Evolutionary conservation across 805 yeast species (phyloP).

Genomic region (Lipomyces orientalis): DNA sequence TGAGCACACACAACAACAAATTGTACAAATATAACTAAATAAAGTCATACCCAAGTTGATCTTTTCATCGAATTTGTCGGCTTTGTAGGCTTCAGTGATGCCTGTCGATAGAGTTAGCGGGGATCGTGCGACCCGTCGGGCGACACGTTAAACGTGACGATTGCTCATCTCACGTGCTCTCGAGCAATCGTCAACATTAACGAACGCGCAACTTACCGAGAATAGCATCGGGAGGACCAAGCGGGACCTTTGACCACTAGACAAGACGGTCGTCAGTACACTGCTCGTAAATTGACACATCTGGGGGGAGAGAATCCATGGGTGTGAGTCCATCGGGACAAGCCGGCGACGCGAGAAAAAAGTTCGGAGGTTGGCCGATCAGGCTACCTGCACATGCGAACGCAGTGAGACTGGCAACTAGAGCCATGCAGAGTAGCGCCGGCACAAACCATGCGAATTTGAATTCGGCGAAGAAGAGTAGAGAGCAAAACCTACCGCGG

Average conservation of each 20-base stretch:
- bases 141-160: neutral
- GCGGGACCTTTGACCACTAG: slow-evolving; percentile 48
- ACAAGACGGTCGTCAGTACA: neutral
- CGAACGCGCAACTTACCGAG: slow-evolving; percentile 41
- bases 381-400: neutral
- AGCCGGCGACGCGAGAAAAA: neutral
- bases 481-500: slow-evolving; percentile 22
- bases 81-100: slow-evolving; percentile 72
- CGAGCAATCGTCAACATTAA: neutral
- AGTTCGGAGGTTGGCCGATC: neutral
- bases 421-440: neutral
- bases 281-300: neutral
- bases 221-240: slow-evolving; percentile 87
- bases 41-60: slow-evolving; percentile 58
- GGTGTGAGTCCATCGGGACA: neutral
- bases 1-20: neutral
- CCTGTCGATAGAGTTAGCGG: slow-evolving; percentile 53
- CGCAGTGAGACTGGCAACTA: neutral
- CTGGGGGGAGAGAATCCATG: neutral
- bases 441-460: neutral
- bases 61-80: slow-evolving; percentile 58
- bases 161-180: neutral
- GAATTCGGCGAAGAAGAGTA: neutral
- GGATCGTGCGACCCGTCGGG: neutral
- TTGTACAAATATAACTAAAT: neutral